phyloP scores from a whole-genome alignment of 148 eudicot species.

The Oxyria digyna region DNA sequence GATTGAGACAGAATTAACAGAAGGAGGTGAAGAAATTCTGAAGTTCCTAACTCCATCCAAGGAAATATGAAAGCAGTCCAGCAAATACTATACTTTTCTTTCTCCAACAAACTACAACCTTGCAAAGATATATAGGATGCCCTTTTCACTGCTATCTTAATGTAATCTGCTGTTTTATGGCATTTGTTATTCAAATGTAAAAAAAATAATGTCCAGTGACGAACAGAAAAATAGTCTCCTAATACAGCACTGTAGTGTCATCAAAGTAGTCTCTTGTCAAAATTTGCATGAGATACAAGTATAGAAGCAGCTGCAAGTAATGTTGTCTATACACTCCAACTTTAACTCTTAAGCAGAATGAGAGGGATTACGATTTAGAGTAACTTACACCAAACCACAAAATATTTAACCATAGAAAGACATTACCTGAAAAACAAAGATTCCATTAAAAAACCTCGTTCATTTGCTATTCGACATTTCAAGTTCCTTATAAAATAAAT shows the following conservation, averaged over 20 bases:
- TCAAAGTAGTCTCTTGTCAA: not conserved
- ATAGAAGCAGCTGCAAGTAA: not conserved
- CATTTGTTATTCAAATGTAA: not conserved
- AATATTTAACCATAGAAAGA: not conserved
- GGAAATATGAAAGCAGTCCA: not conserved
- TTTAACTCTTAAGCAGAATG: not conserved
- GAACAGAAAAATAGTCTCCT: not conserved
- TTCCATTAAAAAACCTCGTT: not conserved
- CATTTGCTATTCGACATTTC: not conserved
- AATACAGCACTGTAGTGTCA: too few species aligned
- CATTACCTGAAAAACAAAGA: not conserved
- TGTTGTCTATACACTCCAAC: not conserved
- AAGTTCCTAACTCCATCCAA: not conserved
- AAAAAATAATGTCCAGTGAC: not conserved
- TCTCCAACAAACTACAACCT: not conserved
- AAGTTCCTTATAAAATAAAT: not conserved
- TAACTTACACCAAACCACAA: not conserved
- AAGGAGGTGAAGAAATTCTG: not conserved
- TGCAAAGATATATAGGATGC: not conserved
- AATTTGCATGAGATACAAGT: not conserved
- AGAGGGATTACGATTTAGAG: not conserved
- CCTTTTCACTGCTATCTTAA: not conserved
- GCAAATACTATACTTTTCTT: not conserved
- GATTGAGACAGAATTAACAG: not conserved
- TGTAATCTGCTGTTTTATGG: not conserved